These are phyloP conservation scores for Melastoma candidum DNA, from an alignment of 441 rosid species.

Conservation along the genomic window DNA sequence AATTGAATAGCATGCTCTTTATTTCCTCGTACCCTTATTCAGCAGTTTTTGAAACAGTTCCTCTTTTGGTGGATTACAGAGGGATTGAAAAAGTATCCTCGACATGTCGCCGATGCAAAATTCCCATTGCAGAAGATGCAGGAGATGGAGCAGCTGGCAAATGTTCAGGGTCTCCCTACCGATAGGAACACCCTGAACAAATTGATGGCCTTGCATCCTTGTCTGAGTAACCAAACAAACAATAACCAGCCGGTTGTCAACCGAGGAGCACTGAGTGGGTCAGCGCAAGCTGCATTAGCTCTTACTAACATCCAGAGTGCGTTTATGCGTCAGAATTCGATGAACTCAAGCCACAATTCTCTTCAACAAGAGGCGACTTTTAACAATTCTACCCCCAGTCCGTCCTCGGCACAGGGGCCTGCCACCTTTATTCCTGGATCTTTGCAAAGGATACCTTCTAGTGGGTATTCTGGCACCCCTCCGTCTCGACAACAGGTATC, in stretches of 20 bases:
- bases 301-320: slow-evolving; percentile 68
- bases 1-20: neutral
- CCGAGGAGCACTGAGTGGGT: slow-evolving; percentile 59
- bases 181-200: slow-evolving; percentile 76
- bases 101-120: slow-evolving; percentile 44
- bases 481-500: slow-evolving; percentile 33
- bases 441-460: slow-evolving; percentile 45
- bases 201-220: slow-evolving; percentile 67
- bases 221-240: slow-evolving; percentile 44
- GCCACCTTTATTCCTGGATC: slow-evolving; percentile 35
- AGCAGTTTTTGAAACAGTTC: neutral
- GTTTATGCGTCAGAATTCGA: slow-evolving; percentile 74
- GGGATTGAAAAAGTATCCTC: slow-evolving; percentile 80
- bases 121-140: slow-evolving; percentile 82
- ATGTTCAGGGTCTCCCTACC: slow-evolving; percentile 69
- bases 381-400: slow-evolving; percentile 45
- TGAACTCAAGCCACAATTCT: slow-evolving; percentile 51
- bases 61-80: slow-evolving; percentile 35
- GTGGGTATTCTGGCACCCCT: slow-evolving; percentile 47
- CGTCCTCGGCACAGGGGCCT: slow-evolving; percentile 46
- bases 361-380: slow-evolving; percentile 53
- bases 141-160: slow-evolving; percentile 80
- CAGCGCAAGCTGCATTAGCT: slow-evolving; percentile 77
- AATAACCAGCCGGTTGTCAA: slow-evolving; percentile 42
- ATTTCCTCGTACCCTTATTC: neutral